Evolutionary conservation across 371 early-diverging fungal genomes (phyloP).

Genomic region (Basidiobolus meristosporus): DNA sequence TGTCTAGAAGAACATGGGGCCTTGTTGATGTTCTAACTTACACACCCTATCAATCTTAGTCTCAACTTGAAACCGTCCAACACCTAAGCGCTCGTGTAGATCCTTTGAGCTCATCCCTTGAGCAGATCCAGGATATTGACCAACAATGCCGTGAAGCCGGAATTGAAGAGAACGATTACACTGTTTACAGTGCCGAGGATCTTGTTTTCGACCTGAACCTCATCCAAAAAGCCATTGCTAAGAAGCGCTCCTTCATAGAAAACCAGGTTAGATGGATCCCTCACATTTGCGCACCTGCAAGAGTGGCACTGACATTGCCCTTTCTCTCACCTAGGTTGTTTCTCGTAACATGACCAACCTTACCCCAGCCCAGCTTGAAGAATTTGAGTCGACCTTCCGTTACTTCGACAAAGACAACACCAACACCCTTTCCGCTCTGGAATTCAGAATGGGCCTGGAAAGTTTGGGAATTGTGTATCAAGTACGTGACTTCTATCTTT

Average conservation of each 20-base stretch:
- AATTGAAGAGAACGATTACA: constrained; percentile 86
- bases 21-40: background rate
- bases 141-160: constrained; percentile 58
- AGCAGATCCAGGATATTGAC: constrained; percentile 37
- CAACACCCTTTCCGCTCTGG: constrained; percentile 50
- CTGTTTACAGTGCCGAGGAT: constrained; percentile 76
- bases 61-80: constrained; percentile 47
- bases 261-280: constrained; percentile 40
- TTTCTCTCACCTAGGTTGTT: constrained; percentile 27
- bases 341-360: constrained; percentile 78
- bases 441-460: constrained; percentile 73
- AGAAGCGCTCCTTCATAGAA: constrained; percentile 78
- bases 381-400: constrained; percentile 74
- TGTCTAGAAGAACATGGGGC: background rate
- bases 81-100: constrained; percentile 20
- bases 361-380: constrained; percentile 83
- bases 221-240: constrained; percentile 53
- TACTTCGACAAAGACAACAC: constrained; percentile 68
- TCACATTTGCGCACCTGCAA: background rate
- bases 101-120: constrained; percentile 26
- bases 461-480: constrained; percentile 65
- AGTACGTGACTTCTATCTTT: background rate
- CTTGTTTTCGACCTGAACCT: constrained; percentile 67
- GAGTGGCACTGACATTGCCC: background rate
- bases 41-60: constrained; percentile 7